Evolutionary conservation across 768 basidiomycete species (phyloP), one percentile per base, ranked within the genome.

Genomic region (Termitomyces sp.): DNA sequence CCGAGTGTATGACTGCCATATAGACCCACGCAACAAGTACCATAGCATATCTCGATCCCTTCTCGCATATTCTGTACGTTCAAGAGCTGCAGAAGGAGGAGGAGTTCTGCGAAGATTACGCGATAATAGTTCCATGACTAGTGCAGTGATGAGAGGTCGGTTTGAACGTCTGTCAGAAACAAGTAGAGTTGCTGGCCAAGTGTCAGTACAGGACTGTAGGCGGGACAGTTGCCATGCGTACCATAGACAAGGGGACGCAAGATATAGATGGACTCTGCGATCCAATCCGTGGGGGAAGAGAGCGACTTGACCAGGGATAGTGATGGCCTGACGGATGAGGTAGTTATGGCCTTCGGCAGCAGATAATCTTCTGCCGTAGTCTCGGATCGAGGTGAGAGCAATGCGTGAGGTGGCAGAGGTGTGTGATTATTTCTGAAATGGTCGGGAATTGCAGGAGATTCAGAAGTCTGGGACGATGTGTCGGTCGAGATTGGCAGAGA

Each of bases 1-100:
- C 92, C 84, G 78, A 42, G 92, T 92, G 75, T 86, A 93, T 11
- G 81, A 78, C 61, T 86, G 77, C 95, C 95, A 97, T 55, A 96
- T 84, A 20, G 90, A 86, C 20, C 94, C 94, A 45, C 92, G 87
- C 63, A 96, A 74, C 48, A 96, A 81, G 70, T 94, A 94, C 88
- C 89, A 92, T 11, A 90, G 69, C 63, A 96, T 81, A 66, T 92
- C 89, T 56, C 87, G 82, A 72, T 97, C 95, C 66, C 93, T 80
- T 57, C 84, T 81, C 15, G 92, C 90, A 67, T 96, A 91, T 69
- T 96, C 94, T 15, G 84, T 74, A 53, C 89, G 81, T 72, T 93
- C 90, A 39, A 92, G 76, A 5, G 79, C 64, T 20, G 86, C 81
- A 49, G 88, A 87, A 1, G 84, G 74, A 7, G 86, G 77, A 3